phyloP scores from a whole-genome alignment of 1,139 yeast genomes.

The Geotrichum klebahnii region DNA sequence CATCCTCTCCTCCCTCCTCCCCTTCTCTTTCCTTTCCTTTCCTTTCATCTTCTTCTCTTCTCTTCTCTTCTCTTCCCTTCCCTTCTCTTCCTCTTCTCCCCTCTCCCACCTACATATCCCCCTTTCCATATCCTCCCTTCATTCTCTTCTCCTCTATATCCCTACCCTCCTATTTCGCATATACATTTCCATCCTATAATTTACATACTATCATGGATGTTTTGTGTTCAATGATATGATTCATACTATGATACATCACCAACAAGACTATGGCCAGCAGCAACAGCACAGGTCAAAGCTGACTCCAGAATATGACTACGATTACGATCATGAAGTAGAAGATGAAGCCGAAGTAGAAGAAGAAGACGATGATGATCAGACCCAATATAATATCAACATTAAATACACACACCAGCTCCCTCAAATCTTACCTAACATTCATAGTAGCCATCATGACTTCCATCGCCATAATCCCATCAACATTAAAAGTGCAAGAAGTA shows the following conservation, averaged over 20 bases:
- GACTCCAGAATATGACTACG: conserved; percentile 10
- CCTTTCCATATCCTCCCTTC: background rate
- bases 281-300: conserved; percentile 7
- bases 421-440: background rate
- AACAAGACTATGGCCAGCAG: conserved; percentile 3
- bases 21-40: background rate
- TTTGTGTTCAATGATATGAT: too few species aligned
- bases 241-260: conserved; percentile 9
- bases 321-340: background rate
- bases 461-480: background rate
- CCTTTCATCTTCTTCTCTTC: background rate
- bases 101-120: background rate
- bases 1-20: background rate
- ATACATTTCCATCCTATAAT: background rate
- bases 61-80: background rate
- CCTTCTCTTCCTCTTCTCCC: background rate
- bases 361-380: conserved; percentile 10
- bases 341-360: background rate
- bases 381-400: conserved; percentile 13
- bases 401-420: conserved; percentile 7
- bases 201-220: background rate
- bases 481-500: background rate
- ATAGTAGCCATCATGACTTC: too few species aligned
- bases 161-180: too few species aligned
- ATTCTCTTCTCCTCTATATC: background rate